Percentiles rank a stretch among this genome's conserved stretches.
These are phyloP conservation scores for Monosporascus cannonballus DNA, from an alignment of 2,329 filamentous ascomycete species.

Conservation along the genomic window DNA sequence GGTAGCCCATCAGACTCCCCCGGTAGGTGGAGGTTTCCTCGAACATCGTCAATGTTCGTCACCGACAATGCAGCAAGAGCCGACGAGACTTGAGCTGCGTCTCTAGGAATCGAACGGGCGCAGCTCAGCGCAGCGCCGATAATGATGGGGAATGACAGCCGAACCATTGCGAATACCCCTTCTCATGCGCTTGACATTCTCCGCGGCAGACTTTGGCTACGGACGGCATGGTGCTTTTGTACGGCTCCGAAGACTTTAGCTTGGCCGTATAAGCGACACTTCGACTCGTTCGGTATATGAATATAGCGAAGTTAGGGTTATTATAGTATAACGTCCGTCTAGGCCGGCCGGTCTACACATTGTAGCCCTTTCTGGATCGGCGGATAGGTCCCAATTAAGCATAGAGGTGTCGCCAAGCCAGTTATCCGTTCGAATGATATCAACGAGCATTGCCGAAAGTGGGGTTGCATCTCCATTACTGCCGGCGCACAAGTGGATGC, in stretches of 20 bases:
- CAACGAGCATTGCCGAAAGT: too few species aligned
- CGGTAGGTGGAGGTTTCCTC: constrained; percentile 33
- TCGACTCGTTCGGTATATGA: not conserved
- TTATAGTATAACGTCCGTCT: not conserved
- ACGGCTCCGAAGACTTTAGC: not conserved
- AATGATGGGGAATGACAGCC: not conserved
- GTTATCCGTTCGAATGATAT: too few species aligned
- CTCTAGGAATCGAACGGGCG: not conserved
- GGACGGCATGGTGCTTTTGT: not conserved
- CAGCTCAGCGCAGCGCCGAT: not conserved
- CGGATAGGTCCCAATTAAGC: too few species aligned
- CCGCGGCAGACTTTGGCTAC: not conserved
- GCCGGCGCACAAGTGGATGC: too few species aligned
- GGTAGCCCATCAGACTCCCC: constrained; percentile 19
- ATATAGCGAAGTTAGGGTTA: not conserved
- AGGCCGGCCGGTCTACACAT: not conserved
- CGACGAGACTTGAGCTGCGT: not conserved
- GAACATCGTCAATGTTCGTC: constrained; percentile 30
- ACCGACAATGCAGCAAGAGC: constrained; percentile 20
- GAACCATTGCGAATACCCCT: not conserved
- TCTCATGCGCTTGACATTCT: not conserved
- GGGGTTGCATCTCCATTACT: too few species aligned
- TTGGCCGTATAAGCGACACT: not conserved
- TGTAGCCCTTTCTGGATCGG: too few species aligned
- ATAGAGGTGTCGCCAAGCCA: too few species aligned